Conservation (phyloP, 805 yeast genomes). For the Candida loeiensis region DNA sequence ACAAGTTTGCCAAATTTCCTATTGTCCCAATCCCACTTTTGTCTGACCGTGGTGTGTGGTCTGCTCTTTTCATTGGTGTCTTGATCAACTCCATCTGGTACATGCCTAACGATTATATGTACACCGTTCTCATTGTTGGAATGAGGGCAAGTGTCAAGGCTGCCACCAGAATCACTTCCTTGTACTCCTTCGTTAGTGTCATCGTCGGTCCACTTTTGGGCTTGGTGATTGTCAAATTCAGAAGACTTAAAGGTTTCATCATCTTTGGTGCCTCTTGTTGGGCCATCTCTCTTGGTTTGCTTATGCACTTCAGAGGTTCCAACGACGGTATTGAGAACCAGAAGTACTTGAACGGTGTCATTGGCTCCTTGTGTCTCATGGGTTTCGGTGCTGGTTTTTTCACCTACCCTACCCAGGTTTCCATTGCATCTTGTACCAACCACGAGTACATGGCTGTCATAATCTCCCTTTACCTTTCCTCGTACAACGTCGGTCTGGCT, state of each 20-base stretch:
- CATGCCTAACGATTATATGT: conserved; percentile 68
- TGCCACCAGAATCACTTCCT: conserved; percentile 62
- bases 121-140: conserved; percentile 62
- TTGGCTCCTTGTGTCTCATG: conserved; percentile 59
- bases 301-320: conserved; percentile 53
- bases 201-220: conserved; percentile 60
- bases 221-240: conserved; percentile 43
- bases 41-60: conserved; percentile 70
- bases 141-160: conserved; percentile 55
- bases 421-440: conserved; percentile 54
- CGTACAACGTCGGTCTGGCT: conserved; percentile 61
- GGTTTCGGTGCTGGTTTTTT: conserved; percentile 77
- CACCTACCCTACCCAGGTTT: conserved; percentile 60
- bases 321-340: conserved; percentile 27
- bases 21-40: conserved; percentile 56
- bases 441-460: conserved; percentile 66
- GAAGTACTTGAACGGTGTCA: conserved; percentile 46
- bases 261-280: conserved; percentile 56
- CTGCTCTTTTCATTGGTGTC: conserved; percentile 59
- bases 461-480: conserved; percentile 53
- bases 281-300: conserved; percentile 59
- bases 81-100: conserved; percentile 60
- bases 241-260: conserved; percentile 58
- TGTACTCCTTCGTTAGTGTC: conserved; percentile 64
- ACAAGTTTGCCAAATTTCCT: conserved; percentile 51